These are phyloP conservation scores for Tubosaeta brunneosetosa DNA, from an alignment of 768 basidiomycete species.

Conservation along the genomic window DNA sequence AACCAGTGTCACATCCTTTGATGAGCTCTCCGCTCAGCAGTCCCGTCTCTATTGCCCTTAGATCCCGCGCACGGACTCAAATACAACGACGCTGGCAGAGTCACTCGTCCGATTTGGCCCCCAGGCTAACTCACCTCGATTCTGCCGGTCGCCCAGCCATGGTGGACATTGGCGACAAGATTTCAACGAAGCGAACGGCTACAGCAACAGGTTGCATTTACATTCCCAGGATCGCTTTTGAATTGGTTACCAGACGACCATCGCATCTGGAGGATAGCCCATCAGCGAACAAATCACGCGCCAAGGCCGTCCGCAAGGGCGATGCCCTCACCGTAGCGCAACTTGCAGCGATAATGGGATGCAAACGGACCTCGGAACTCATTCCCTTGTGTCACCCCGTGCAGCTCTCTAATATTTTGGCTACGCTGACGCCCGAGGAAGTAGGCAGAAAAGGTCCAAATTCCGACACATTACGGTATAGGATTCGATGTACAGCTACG, in stretches of 20 bases:
- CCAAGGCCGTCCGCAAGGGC: conserved; percentile 60
- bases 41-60: background rate
- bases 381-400: conserved; percentile 89
- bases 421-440: conserved; percentile 50
- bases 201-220: conserved; percentile 71
- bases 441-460: conserved; percentile 1
- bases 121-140: conserved; percentile 69
- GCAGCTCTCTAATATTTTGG: conserved; percentile 63
- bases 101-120: conserved; percentile 3
- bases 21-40: background rate
- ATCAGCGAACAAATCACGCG: conserved; percentile 33
- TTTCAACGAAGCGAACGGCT: conserved; percentile 59
- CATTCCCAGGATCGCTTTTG: conserved; percentile 60
- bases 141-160: conserved; percentile 65
- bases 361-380: conserved; percentile 76
- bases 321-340: conserved; percentile 73
- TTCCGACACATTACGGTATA: conserved; percentile 31
- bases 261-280: conserved; percentile 1
- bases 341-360: conserved; percentile 82
- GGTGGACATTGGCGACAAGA: conserved; percentile 76
- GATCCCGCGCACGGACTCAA: background rate
- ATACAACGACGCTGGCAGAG: conserved; percentile 23
- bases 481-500: conserved; percentile 59
- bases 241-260: conserved; percentile 45
- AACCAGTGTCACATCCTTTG: conserved; percentile 1